Base-by-base conservation (phyloP, 2,329 filamentous ascomycete genomes). In the Chrysoporthe puriensis region DNA sequence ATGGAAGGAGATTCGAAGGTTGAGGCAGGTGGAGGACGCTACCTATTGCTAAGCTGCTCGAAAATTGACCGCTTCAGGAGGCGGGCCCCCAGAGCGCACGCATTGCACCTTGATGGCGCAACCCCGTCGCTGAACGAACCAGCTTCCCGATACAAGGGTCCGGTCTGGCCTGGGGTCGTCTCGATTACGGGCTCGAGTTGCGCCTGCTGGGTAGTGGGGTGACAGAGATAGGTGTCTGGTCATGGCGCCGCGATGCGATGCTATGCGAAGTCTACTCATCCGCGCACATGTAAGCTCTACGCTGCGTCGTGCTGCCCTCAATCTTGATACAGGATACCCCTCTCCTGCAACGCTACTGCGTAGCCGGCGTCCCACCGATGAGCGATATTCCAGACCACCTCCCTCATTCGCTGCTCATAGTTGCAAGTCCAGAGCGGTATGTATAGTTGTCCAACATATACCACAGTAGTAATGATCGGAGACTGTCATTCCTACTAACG, bases 301-400 rank as follows among this genome's bases (percentile, higher is more conserved):
- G 36, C 36, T n/a, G n/a, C 21, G 16, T 26, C 21, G 61, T 64
- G 43, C 62, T 57, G 43, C 50, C 34, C 50, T 50, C 36, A 52
- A 64, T 69, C 62, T 65, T 69, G 68, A 62, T 59, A 64, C 32
- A 46, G 57, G 50, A 16, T 56, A 40, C 57, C 54, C 63, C 68
- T 57, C 66, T 36, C 16, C 66, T 70, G 66, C 66, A 68, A 59
- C 59, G 66, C 68, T 63, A 67, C 68, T 65, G 52, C 65, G 65
- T 50, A 44, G 54, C 57, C 43, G 48, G 56, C 48, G 36, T 64
- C 60, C 60, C 54, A 64, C 57, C 50, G 56, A 62, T n/a, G 60
- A 52, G 32, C 57, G 50, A 48, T 46, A 50, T 52, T 48, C 26
- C 36, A 61, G 26, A 40, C 56, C 63, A 59, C 54, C 63, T 60